Percentiles rank a stretch among this genome's conserved stretches.
Evolutionary conservation across 2,329 filamentous ascomycete species (phyloP).

Genomic region (Xylogone sp.): DNA sequence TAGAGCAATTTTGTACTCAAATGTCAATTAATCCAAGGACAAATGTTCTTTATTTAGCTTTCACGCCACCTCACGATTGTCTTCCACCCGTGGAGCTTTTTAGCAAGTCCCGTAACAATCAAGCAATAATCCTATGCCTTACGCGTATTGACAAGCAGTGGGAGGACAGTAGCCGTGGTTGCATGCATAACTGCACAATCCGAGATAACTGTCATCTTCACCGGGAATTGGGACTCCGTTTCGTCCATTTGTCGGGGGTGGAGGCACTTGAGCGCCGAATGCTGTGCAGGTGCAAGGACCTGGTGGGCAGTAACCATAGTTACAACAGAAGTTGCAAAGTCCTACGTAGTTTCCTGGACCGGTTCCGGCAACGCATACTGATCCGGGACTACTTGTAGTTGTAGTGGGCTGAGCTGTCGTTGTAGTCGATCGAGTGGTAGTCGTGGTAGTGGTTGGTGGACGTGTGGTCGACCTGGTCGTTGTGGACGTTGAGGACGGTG

Average conservation of each 20-base stretch:
- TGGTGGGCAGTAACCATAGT: slow-evolving; percentile 20
- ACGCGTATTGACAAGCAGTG: slow-evolving; percentile 14
- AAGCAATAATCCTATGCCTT: no score
- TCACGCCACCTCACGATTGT: no score
- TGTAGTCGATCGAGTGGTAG: slow-evolving; percentile 5
- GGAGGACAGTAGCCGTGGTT: slow-evolving; percentile 42
- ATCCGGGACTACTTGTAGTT: not conserved
- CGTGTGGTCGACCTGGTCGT: slow-evolving; percentile 3
- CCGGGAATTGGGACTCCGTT: slow-evolving; percentile 31
- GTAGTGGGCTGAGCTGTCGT: not conserved
- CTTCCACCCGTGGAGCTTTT: no score
- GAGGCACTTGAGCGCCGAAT: slow-evolving; percentile 10
- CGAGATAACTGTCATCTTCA: slow-evolving; percentile 34
- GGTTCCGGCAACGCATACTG: slow-evolving; percentile 16
- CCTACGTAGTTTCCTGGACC: slow-evolving; percentile 32
- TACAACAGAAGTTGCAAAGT: slow-evolving; percentile 30
- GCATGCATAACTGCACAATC: slow-evolving; percentile 43
- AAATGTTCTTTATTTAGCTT: no score
- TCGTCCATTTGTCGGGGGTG: slow-evolving; percentile 20
- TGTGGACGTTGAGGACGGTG: not conserved
- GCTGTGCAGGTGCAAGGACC: slow-evolving; percentile 19
- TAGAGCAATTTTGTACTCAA: no score
- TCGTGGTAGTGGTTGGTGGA: slow-evolving; percentile 1
- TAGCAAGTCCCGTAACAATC: no score
- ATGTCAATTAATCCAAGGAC: no score